Evolutionary conservation across 106 monocot genomes (phyloP).

Genomic region (Dactylorhiza incarnata): DNA sequence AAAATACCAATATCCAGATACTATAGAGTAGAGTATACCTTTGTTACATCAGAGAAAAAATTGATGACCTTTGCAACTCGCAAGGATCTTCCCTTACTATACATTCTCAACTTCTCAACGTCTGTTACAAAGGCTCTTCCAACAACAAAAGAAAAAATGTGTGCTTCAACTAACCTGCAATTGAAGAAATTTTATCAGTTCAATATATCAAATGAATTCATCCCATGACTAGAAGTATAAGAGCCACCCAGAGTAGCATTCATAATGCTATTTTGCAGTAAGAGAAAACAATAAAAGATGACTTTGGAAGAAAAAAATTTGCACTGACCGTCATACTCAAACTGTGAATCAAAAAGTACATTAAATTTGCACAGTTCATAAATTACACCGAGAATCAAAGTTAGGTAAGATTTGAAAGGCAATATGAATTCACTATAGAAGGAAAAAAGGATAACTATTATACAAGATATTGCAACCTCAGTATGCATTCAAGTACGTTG

Average conservation of each 20-base stretch:
- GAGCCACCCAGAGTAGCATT: not conserved
- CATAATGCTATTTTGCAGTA: not conserved
- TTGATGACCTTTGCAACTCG: slow-evolving; percentile 51
- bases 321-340: not conserved
- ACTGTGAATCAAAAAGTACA: not conserved
- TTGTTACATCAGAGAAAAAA: slow-evolving; percentile 73
- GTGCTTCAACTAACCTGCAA: slow-evolving; percentile 92
- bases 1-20: not conserved
- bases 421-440: not conserved
- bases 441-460: not conserved
- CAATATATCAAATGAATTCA: not conserved
- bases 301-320: not conserved
- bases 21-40: slow-evolving; percentile 29
- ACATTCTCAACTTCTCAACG: slow-evolving; percentile 85
- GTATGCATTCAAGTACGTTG: not conserved
- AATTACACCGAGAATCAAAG: not conserved
- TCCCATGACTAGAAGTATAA: not conserved
- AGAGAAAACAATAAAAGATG: not conserved
- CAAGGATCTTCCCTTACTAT: slow-evolving; percentile 57
- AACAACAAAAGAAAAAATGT: slow-evolving; percentile 99
- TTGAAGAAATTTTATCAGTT: slow-evolving; percentile 5
- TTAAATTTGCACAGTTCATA: not conserved
- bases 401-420: not conserved
- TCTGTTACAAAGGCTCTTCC: slow-evolving; percentile 99
- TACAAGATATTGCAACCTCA: not conserved